A percentile compares a stretch with the other conserved stretches of the same genome.
Evolutionary conservation across 768 basidiomycete species (phyloP).

Genomic region (Mycena vulgaris): DNA sequence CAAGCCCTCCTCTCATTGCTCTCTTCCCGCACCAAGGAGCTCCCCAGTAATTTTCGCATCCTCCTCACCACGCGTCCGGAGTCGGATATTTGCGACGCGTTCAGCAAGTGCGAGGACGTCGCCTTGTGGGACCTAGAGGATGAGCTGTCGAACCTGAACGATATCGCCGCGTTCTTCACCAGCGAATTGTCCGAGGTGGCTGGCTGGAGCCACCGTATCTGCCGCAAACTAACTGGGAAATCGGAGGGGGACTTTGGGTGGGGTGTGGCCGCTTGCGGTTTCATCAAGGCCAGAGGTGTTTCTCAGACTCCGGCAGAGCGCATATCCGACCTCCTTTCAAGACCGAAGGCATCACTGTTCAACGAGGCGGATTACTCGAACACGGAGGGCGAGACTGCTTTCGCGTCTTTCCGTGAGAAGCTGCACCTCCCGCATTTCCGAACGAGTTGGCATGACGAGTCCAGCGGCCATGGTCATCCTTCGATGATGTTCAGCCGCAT

Average conservation of each 20-base stretch:
- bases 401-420: background rate
- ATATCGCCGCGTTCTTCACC: conserved; percentile 9
- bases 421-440: background rate
- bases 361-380: background rate
- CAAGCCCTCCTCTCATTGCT: background rate
- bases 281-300: background rate
- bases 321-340: background rate
- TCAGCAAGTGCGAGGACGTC: background rate
- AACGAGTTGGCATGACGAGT: background rate
- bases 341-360: background rate
- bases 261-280: background rate
- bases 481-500: background rate
- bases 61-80: conserved; percentile 22
- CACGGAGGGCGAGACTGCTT: background rate
- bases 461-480: background rate
- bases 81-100: conserved; percentile 5
- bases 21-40: conserved; percentile 5
- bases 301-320: background rate
- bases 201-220: background rate
- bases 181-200: background rate
- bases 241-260: conserved; percentile 14
- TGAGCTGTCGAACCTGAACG: background rate
- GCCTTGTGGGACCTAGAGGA: background rate
- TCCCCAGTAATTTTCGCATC: conserved; percentile 28
- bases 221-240: background rate